Evolutionary conservation across 2,329 filamentous ascomycete genomes (phyloP).

Genomic region (Mariannaea elegans): DNA sequence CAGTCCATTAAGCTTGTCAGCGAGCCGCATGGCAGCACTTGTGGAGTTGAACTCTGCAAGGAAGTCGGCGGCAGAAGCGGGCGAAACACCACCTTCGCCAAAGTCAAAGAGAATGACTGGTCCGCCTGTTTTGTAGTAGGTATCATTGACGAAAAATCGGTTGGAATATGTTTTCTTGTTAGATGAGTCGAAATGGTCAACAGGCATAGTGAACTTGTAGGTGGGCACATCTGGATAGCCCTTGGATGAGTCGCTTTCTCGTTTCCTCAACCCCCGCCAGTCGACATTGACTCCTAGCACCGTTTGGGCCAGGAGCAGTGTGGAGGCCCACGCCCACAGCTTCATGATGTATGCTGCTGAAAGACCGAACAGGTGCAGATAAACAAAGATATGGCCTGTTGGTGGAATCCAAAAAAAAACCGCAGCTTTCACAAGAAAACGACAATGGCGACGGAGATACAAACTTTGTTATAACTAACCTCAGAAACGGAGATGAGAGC

Average conservation of each 20-base stretch:
- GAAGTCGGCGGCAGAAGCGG: conserved; percentile 8
- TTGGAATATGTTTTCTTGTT: conserved; percentile 31
- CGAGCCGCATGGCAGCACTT: conserved; percentile 29
- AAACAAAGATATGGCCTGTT: too few relatives aligned
- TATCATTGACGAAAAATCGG: conserved; percentile 37
- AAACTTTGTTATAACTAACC: too few relatives aligned
- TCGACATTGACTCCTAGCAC: conserved; percentile 11
- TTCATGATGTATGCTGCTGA: too few relatives aligned
- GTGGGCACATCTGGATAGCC: conserved; percentile 12
- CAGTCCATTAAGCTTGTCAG: conserved; percentile 31
- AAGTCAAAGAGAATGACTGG: conserved; percentile 38
- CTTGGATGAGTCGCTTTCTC: not conserved
- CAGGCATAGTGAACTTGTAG: conserved; percentile 24
- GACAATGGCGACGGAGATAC: too few relatives aligned
- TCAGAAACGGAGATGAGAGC: too few relatives aligned
- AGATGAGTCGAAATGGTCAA: conserved; percentile 35
- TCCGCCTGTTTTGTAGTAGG: conserved; percentile 34
- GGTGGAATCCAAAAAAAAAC: too few relatives aligned
- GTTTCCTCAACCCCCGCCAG: conserved; percentile 5
- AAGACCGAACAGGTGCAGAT: too few relatives aligned
- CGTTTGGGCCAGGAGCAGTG: conserved; percentile 9
- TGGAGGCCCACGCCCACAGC: conserved; percentile 3
- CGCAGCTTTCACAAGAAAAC: too few relatives aligned
- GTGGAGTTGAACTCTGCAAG: conserved; percentile 21
- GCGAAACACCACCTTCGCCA: conserved; percentile 28